Evolutionary conservation across 495 filamentous ascomycete species (phyloP), one percentile per base, ranked within the genome.

Genomic region (Thozetella sp.): DNA sequence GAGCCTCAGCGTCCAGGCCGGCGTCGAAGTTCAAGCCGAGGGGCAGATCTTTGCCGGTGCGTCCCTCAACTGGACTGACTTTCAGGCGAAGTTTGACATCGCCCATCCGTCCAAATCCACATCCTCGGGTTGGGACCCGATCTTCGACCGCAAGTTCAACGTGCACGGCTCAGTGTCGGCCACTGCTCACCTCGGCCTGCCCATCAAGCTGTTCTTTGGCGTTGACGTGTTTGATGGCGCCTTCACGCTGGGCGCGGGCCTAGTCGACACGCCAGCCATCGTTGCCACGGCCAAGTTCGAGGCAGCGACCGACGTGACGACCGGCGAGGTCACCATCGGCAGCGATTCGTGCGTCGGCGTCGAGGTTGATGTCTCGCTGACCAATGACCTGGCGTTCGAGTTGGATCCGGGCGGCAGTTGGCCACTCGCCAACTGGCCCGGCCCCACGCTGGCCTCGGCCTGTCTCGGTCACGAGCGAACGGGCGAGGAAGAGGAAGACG

Each of bases 161-260:
- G 40, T 37, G 3, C 56, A 59, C 51, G 61, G 61, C 27, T 50
- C 22, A 9, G 51, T 56, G 30, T 55, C 26, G n/a, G 61, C 56
- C 37, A 63, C 55, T 17, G 53, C 62, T 23, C 22, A 24, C 52
- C n/a, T 64, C 19, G 62, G 55, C 20, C 45, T 64, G 25, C 62
- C 57, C 25, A 45, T 60, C 27, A 51, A 34, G 9, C 13, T 60
- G 22, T 52, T 22, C 19, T 60, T 60, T 23, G 57, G 62, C 22
- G 30, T 64, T 11, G 54, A 63, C 51, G 40, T 63, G 17, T 45
- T 63, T 22, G 22, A 40, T 37, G 61, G 61, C 22, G 34, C 24
- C 22, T 63, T 52, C 48, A 56, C 34, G 51, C 40, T 58, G 51
- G 45, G 45, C 51, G 27, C 55, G 23, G 40, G 20, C 22, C 57